Conservation (phyloP, 495 filamentous ascomycete genomes). For the Neurospora sp. region DNA sequence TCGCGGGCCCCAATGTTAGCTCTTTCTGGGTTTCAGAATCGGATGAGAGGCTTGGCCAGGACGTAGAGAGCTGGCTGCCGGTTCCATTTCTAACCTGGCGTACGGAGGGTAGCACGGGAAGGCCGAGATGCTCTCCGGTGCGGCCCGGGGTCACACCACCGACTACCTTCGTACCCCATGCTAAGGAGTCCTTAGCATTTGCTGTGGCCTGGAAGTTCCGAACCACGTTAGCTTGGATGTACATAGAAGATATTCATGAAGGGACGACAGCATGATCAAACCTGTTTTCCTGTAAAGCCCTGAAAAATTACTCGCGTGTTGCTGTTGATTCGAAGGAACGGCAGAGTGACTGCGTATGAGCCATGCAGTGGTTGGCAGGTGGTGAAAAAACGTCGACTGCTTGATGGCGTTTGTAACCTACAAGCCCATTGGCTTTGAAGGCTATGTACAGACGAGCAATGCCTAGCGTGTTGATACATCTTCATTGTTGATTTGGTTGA, state of each 20-base stretch:
- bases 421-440: background rate
- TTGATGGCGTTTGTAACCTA: background rate
- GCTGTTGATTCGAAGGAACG: constrained; percentile 65
- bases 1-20: background rate
- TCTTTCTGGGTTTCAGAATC: background rate
- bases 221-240: constrained; percentile 14
- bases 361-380: constrained; percentile 2
- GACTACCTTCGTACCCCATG: constrained; percentile 81
- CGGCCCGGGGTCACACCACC: constrained; percentile 76
- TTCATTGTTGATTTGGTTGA: background rate
- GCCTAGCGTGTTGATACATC: background rate
- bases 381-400: constrained; percentile 4
- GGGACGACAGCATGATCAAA: constrained; percentile 1
- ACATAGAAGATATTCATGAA: constrained; percentile 17
- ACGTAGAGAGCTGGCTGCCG: background rate
- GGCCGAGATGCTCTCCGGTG: constrained; percentile 66
- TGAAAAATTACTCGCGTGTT: constrained; percentile 81
- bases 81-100: constrained; percentile 21
- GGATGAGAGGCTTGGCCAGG: constrained; percentile 1
- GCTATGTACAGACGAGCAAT: background rate
- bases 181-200: constrained; percentile 72
- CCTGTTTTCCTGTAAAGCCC: constrained; percentile 67
- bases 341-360: constrained; percentile 52
- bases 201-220: constrained; percentile 47
- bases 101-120: constrained; percentile 70